A percentile compares a stretch with the other conserved stretches of the same genome.
These are phyloP conservation scores for Russula lepida DNA, from an alignment of 768 basidiomycete species.

Conservation along the genomic window DNA sequence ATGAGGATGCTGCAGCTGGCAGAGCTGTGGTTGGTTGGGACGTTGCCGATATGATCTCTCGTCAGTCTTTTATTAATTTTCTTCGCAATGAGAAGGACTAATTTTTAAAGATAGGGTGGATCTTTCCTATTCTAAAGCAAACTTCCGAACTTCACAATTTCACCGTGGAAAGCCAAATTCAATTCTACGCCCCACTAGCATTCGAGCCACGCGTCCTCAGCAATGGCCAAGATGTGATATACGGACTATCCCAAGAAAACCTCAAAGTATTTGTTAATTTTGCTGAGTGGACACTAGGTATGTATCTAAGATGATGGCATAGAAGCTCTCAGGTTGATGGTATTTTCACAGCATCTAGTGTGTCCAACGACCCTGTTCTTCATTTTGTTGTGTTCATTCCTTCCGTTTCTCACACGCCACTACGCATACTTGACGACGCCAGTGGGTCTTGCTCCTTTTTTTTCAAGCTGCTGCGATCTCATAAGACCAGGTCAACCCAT, in stretches of 20 bases:
- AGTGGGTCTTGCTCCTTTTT: slow-evolving; percentile 29
- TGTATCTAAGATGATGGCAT: slow-evolving; percentile 17
- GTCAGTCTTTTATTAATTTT: slow-evolving; percentile 37
- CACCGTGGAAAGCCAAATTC: slow-evolving; percentile 90
- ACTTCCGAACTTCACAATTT: slow-evolving; percentile 76
- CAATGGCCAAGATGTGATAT: slow-evolving; percentile 31
- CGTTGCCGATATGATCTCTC: slow-evolving; percentile 48
- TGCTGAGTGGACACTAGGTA: slow-evolving; percentile 92
- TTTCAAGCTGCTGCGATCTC: background rate
- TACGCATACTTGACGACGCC: slow-evolving; percentile 52
- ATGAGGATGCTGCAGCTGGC: slow-evolving; percentile 76
- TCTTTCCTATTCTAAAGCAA: slow-evolving; percentile 54
- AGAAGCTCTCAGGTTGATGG: slow-evolving; percentile 6
- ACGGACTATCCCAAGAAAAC: slow-evolving; percentile 69
- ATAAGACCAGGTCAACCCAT: slow-evolving; percentile 37
- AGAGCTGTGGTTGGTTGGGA: slow-evolving; percentile 63
- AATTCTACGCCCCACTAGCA: slow-evolving; percentile 83
- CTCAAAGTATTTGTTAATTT: slow-evolving; percentile 92
- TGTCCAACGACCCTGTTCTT: slow-evolving; percentile 87
- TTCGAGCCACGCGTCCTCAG: slow-evolving; percentile 49
- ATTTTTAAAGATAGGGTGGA: slow-evolving; percentile 42
- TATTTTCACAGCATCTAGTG: slow-evolving; percentile 63
- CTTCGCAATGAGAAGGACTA: slow-evolving; percentile 1
- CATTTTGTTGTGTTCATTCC: slow-evolving; percentile 91
- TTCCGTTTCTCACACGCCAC: slow-evolving; percentile 53